Evolutionary conservation across 208 protist species (phyloP), one percentile per base, ranked within the genome.

Genomic region (Wallacemonas sp.): DNA sequence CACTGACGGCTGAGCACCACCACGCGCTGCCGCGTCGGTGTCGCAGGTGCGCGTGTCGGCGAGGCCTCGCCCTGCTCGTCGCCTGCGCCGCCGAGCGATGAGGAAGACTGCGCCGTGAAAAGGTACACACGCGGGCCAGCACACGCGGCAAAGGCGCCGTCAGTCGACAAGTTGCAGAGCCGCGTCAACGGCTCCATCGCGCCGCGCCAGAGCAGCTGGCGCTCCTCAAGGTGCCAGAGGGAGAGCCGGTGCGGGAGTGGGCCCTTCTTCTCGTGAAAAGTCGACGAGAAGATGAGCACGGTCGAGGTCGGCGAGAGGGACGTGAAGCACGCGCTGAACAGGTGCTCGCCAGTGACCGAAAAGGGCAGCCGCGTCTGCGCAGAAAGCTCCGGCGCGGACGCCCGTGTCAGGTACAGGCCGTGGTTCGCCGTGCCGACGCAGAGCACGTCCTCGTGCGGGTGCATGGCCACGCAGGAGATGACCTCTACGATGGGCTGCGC

Each of bases 231-330:
- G 36, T 78, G 65, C 85, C 84, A 93, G 22, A 95, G 57, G 2
- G 79, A 89, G 10, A 95, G 76, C 3, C 81, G 73, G 50, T 81
- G 61, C 20, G 84, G 73, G 16, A 66, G 44, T 23, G 65, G 57
- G 45, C 75, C 70, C 1, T 71, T 68, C 36, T 74, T 78, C 4
- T 72, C 81, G 3, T 55, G 32, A 23, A 89, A 77, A 14, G 80
- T 68, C n/a, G 86, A 92, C 18, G 89, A 95, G 44, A 84, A 82
- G 26, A 87, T 79, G 14, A 95, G 52, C 14, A 87, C 41, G 23
- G 45, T 72, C 1, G 61, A 67, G 1, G 52, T 62, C 23, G 70
- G 57, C 2, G 74, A 74, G 46, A 82, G 65, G 18, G 85, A 29
- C 20, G n/a, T 45, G 59, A 95, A 93, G n/a, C 81, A 83, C 11